Evolutionary conservation across 1,284 basidiomycete genomes (phyloP).

Genomic region (Trichosporon faecale): DNA sequence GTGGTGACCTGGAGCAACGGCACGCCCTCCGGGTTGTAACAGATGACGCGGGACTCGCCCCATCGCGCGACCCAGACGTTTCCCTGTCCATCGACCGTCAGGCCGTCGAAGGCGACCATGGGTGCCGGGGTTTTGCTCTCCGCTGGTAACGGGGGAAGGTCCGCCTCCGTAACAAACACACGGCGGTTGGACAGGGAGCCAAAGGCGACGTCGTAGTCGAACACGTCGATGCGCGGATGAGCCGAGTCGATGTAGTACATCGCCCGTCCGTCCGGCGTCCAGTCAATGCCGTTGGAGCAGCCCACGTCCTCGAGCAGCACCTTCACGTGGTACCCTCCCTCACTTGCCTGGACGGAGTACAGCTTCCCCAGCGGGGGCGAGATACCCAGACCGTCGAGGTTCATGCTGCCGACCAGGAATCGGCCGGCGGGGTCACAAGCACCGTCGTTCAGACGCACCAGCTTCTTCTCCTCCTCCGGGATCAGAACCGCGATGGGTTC

Average conservation of each 20-base stretch:
- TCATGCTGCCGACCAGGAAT: slow-evolving; percentile 44
- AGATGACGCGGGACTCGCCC: slow-evolving; percentile 45
- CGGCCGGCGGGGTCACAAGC: slow-evolving; percentile 44
- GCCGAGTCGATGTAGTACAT: slow-evolving; percentile 51
- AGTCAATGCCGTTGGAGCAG: slow-evolving; percentile 49
- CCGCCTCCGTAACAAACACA: slow-evolving; percentile 25
- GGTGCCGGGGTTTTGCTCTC: slow-evolving; percentile 20
- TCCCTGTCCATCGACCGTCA: slow-evolving; percentile 46
- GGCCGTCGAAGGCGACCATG: slow-evolving; percentile 45
- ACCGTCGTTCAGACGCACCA: slow-evolving; percentile 50
- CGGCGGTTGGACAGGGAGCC: slow-evolving; percentile 34
- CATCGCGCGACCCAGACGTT: slow-evolving; percentile 51
- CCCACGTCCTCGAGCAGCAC: slow-evolving; percentile 38
- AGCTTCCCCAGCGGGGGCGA: slow-evolving; percentile 35
- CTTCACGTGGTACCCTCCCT: slow-evolving; percentile 9
- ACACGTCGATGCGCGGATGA: slow-evolving; percentile 31
- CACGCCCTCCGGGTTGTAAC: slow-evolving; percentile 40
- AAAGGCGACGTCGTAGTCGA: slow-evolving; percentile 40
- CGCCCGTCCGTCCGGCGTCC: slow-evolving; percentile 36
- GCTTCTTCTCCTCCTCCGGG: slow-evolving; percentile 8
- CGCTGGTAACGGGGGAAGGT: not conserved
- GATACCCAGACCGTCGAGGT: slow-evolving; percentile 24
- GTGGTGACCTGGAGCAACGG: slow-evolving; percentile 35
- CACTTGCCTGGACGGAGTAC: slow-evolving; percentile 36
- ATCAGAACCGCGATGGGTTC: not conserved